Evolutionary conservation across 2,329 filamentous ascomycete genomes (phyloP).

Genomic region (Knufia petricola): DNA sequence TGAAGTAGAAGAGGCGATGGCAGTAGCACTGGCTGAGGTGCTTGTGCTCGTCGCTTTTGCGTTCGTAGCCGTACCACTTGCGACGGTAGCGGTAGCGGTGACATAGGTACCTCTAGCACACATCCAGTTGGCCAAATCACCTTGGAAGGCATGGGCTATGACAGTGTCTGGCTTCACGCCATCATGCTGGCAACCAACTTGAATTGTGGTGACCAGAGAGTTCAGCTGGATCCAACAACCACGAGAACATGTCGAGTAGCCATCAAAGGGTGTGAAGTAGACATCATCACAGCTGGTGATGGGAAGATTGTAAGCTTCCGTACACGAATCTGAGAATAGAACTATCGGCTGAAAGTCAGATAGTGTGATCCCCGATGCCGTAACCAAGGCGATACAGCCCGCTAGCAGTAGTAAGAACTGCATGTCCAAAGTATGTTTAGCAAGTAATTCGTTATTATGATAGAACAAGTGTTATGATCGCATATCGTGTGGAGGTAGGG

Average conservation of each 20-base stretch:
- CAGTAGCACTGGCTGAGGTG: neutral
- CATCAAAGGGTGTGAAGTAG: conserved; percentile 1
- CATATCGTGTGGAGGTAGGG: neutral
- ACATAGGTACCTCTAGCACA: conserved; percentile 2
- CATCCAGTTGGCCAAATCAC: conserved; percentile 9
- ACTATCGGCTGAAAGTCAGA: conserved; percentile 7
- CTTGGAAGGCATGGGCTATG: conserved; percentile 9
- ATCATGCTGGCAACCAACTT: conserved; percentile 2
- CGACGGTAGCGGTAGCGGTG: neutral
- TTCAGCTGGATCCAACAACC: conserved; percentile 5
- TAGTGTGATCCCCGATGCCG: neutral
- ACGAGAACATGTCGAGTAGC: neutral
- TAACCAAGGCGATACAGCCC: neutral
- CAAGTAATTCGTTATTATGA: neutral
- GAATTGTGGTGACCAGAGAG: neutral
- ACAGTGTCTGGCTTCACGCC: conserved; percentile 5
- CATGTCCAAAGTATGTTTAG: neutral
- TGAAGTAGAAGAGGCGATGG: neutral
- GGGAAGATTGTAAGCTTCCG: conserved; percentile 3
- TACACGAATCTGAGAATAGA: conserved; percentile 5
- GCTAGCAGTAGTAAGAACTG: neutral
- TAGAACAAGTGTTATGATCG: neutral
- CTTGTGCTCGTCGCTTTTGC: neutral
- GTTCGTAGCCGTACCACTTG: conserved; percentile 6
- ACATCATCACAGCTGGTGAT: conserved; percentile 5